Evolutionary conservation across 768 basidiomycete genomes (phyloP).

Genomic region (Epithele typhae): DNA sequence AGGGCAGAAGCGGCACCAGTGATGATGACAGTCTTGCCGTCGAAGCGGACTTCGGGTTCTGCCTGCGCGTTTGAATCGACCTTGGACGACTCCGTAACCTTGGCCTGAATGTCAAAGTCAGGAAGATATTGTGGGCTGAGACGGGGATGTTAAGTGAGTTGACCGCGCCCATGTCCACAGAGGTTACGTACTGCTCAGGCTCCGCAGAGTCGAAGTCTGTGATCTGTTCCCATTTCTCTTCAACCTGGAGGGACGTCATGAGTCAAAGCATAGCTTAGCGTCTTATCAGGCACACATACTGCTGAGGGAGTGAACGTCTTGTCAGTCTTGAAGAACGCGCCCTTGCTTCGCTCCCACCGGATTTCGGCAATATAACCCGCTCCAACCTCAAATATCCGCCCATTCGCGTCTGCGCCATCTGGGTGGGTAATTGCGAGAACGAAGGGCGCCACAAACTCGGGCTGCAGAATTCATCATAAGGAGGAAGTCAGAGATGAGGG

Average conservation of each 20-base stretch:
- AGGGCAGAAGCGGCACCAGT: slow-evolving; percentile 96
- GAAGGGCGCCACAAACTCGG: slow-evolving; percentile 89
- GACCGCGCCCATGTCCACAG: neutral
- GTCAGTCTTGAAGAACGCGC: slow-evolving; percentile 87
- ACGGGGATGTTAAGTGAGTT: slow-evolving; percentile 7
- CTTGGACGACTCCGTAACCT: slow-evolving; percentile 49
- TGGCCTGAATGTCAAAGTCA: slow-evolving; percentile 51
- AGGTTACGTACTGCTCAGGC: slow-evolving; percentile 53
- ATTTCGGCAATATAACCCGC: slow-evolving; percentile 91
- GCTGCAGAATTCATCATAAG: slow-evolving; percentile 38
- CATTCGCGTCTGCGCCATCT: slow-evolving; percentile 72
- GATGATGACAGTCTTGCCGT: slow-evolving; percentile 87
- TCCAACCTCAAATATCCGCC: slow-evolving; percentile 87
- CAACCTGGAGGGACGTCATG: slow-evolving; percentile 49
- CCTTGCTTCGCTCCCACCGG: slow-evolving; percentile 89
- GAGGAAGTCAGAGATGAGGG: neutral
- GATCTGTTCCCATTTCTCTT: slow-evolving; percentile 77
- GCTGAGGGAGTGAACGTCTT: slow-evolving; percentile 91
- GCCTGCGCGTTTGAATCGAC: slow-evolving; percentile 66
- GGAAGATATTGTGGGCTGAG: slow-evolving; percentile 58
- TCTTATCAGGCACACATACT: slow-evolving; percentile 37
- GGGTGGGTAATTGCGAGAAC: slow-evolving; percentile 86
- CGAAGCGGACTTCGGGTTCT: slow-evolving; percentile 69
- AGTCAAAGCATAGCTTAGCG: neutral
- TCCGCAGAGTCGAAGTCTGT: slow-evolving; percentile 62